Evolutionary conservation across 2,329 filamentous ascomycete genomes (phyloP).

Genomic region (Purpureocillium takamizusanense): DNA sequence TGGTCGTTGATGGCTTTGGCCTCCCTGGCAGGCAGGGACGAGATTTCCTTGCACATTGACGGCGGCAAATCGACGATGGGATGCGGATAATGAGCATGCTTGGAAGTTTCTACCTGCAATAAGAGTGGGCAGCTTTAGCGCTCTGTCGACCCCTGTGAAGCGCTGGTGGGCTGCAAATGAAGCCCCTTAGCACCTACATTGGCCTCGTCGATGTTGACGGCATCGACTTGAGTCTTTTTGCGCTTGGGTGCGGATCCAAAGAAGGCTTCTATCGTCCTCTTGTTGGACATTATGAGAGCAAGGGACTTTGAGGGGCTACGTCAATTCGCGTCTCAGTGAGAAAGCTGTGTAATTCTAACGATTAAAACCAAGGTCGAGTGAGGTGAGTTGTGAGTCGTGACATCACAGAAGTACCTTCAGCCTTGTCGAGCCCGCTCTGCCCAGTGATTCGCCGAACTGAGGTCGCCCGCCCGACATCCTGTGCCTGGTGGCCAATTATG

Average conservation of each 20-base stretch:
- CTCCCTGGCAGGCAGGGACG: constrained; percentile 39
- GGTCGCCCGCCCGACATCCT: no score
- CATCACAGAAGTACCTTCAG: constrained; percentile 8
- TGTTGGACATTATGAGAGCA: constrained; percentile 9
- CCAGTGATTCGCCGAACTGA: no score
- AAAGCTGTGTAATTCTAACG: no score
- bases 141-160: no score
- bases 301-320: no score
- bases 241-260: constrained; percentile 33
- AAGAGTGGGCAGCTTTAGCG: no score
- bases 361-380: no score
- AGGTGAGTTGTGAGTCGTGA: constrained; percentile 7
- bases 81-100: constrained; percentile 40
- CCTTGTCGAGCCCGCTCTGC: no score
- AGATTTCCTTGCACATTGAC: constrained; percentile 27
- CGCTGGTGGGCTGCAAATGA: no score
- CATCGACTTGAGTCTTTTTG: constrained; percentile 6
- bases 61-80: constrained; percentile 35
- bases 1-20: constrained; percentile 54
- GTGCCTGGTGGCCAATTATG: no score
- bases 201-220: constrained; percentile 1
- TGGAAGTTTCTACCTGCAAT: constrained; percentile 10
- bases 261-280: constrained; percentile 59
- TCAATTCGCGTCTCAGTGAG: no score
- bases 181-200: no score